Percentiles rank a stretch among this genome's conserved stretches.
Evolutionary conservation across 2,329 filamentous ascomycete species (phyloP).

Genomic region (Zarea fungicola): DNA sequence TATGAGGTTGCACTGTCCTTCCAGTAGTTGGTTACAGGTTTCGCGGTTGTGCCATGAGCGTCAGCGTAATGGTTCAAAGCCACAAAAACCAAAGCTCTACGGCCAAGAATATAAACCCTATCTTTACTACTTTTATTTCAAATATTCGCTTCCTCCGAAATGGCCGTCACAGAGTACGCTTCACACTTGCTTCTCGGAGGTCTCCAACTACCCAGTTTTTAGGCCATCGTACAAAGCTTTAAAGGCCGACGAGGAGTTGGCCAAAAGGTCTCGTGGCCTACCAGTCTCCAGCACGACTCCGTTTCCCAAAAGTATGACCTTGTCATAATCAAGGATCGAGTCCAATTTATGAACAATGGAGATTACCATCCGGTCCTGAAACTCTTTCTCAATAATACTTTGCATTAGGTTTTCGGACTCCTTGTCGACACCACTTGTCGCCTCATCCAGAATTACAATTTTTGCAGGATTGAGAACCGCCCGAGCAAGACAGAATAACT

Average conservation of each 20-base stretch:
- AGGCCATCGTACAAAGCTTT: neutral
- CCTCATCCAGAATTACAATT: slow-evolving; percentile 35
- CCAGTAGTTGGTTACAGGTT: no score
- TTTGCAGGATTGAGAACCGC: slow-evolving; percentile 30
- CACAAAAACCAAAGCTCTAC: no score
- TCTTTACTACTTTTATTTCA: no score
- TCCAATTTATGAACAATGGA: slow-evolving; percentile 36
- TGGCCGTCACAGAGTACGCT: no score
- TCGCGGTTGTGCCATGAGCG: no score
- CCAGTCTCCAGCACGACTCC: neutral
- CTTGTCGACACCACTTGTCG: slow-evolving; percentile 29
- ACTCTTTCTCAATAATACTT: slow-evolving; percentile 25
- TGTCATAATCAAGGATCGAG: slow-evolving; percentile 47
- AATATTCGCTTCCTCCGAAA: neutral
- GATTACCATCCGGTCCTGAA: slow-evolving; percentile 45
- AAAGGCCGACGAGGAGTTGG: neutral
- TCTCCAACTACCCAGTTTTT: neutral
- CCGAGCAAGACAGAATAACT: slow-evolving; percentile 36
- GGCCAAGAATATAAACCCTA: no score
- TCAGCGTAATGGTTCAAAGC: no score
- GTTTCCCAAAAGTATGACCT: slow-evolving; percentile 59
- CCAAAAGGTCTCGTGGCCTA: neutral
- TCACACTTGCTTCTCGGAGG: no score
- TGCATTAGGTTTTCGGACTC: slow-evolving; percentile 29
- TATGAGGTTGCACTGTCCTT: no score